Percentiles rank a stretch among this genome's conserved stretches.
These are phyloP conservation scores for Coemansia sp. DNA, from an alignment of 192 early-diverging fungal genomes.

Conservation along the genomic window DNA sequence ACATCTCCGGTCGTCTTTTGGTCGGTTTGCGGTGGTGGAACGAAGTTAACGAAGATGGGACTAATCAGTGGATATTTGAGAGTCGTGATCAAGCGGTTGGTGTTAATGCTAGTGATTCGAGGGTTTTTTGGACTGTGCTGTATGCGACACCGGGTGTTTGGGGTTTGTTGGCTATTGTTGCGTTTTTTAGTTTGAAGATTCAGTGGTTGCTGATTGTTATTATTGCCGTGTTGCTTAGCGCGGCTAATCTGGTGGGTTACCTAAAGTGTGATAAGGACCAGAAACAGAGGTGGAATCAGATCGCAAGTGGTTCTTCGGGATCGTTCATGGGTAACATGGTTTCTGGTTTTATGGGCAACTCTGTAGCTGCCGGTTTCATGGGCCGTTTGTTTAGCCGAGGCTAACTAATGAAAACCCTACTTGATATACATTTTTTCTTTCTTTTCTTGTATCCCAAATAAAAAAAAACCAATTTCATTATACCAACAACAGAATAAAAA, in stretches of 20 bases:
- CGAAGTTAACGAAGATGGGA: constrained; percentile 93
- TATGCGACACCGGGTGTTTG: constrained; percentile 85
- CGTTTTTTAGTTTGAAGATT: constrained; percentile 71
- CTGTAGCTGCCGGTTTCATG: constrained; percentile 35
- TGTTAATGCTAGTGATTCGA: constrained; percentile 84
- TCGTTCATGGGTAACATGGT: constrained; percentile 53
- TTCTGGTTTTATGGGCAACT: constrained; percentile 55
- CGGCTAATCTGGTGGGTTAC: constrained; percentile 93
- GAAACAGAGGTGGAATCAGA: constrained; percentile 69
- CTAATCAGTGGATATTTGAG: constrained; percentile 96
- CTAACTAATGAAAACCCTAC: constrained; percentile 6
- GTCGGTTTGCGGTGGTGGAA: constrained; percentile 99
- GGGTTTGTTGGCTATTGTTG: constrained; percentile 76
- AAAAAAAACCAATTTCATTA: no score
- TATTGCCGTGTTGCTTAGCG: constrained; percentile 81
- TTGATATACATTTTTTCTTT: constrained; percentile 3
- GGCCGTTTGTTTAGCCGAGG: constrained; percentile 50
- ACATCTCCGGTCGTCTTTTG: constrained; percentile 92
- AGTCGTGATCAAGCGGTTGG: constrained; percentile 66
- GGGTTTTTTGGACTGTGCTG: constrained; percentile 90
- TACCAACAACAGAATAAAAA: no score
- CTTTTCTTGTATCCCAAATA: not conserved
- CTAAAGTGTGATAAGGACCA: constrained; percentile 94
- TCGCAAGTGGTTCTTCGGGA: constrained; percentile 54
- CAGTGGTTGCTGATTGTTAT: constrained; percentile 85